Evolutionary conservation across 306 rosid genomes (phyloP), one percentile per base, ranked within the genome.

Genomic region (Malus sieversii): DNA sequence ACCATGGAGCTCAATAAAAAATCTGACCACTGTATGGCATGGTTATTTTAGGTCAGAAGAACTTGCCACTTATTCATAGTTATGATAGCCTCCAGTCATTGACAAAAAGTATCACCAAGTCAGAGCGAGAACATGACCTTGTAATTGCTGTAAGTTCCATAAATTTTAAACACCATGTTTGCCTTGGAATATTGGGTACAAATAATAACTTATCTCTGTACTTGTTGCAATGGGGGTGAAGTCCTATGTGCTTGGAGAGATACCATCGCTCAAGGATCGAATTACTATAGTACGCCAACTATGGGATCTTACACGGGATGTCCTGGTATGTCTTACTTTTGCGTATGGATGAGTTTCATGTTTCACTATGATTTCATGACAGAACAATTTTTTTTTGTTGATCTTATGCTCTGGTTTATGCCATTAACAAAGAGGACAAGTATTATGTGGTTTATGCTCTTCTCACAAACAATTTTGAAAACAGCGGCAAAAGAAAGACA

Each of bases 231-330:
- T 84, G 79, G 86, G 86, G 77, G 71, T 60, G 81, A 86, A 95
- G 99, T 95, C 99, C 22, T 95, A 95, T 81, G 97, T 92, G 33
- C 93, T 92, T 45, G 99, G 99, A 77, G 97, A 95, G 89, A 95
- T 95, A 66, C 97, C 97, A 12, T 95, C 96, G 19, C 73, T 86
- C 74, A 82, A 90, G 87, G 99, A 95, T 84, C 89, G 96, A 42
- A 87, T 95, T 75, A 95, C 97, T 76, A 68, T 83, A 57, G 91
- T 92, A 75, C 97, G 99, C 76, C 97, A 92, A 82, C 99, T 95
- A 69, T 95, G 97, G 99, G 87, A 85, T 85, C 93, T 92, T 68
- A 90, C 99, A 6, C 75, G 0, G 76, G 98, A 90, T 88, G 92
- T 90, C 78, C 88, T 92, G 97, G 99, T 92, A 95, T 68, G 77